Base-by-base conservation (phyloP, 179 eudicot species). In the Spinacia oleracea region DNA sequence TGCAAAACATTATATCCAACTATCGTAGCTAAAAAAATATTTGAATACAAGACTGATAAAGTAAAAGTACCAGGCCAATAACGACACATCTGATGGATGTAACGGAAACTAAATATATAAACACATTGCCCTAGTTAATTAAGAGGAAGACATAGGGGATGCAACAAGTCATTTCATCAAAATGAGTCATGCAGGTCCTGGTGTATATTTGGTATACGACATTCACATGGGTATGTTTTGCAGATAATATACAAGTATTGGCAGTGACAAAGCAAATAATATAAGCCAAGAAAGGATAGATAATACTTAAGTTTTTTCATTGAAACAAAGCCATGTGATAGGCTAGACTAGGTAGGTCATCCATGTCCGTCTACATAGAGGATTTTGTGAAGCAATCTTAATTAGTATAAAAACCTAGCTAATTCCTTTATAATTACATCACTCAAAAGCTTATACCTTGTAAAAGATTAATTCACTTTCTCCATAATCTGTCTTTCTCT, bases 341-440 rank as follows among this genome's bases (percentile, higher is more conserved):
- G 18, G 6, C 32, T 6, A 8, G 9, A 25, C 45, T 2, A 42
- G 32, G 20, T 69, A 11, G 55, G 72, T 43, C 72, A 69, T 9
- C 53, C 15, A 45, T 43, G 27, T 42, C 51, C 9, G 9, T 42
- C 72, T 12, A 9, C 53, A 25, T 1, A 9, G 6, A 10, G 3
- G 20, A 40, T 10, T n/a, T 15, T 40, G 4, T 68, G 83, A 80
- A 70, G 72, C 80, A 82, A 79, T 81, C 60, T 9, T 3, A 45
- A 31, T 27, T 4, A 79, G 23, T 79, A 82, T 73, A 82, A 73
- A 59, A 78, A 74, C 14, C 63, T 53, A 55, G 0, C 43, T 71
- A 45, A 9, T 31, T 6, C 76, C 50, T 78, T 18, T 3, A 0
- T 51, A 48, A 46, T 27, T 73, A 5, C 72, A 73, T 78, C 67